phyloP scores from a whole-genome alignment of 2,329 filamentous ascomycete species.

The Zasmidium citrigriseum region DNA sequence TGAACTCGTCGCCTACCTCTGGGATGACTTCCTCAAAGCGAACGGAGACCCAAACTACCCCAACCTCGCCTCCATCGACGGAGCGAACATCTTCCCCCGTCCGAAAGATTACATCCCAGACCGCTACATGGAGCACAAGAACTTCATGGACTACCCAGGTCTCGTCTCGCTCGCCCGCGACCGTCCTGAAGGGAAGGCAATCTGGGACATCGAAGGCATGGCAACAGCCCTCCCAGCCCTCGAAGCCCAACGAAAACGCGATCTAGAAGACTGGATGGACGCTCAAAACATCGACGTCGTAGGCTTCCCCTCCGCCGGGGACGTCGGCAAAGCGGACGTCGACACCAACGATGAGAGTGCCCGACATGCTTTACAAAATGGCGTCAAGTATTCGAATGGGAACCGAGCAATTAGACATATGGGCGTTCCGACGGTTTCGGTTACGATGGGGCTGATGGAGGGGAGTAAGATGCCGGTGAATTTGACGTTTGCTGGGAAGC shows the following conservation, averaged over 20 bases:
- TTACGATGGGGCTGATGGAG: slow-evolving; percentile 54
- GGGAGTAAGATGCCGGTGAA: slow-evolving; percentile 54
- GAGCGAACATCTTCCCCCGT: slow-evolving; percentile 39
- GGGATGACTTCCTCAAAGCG: slow-evolving; percentile 52
- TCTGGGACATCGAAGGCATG: slow-evolving; percentile 48
- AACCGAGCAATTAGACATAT: slow-evolving; percentile 56
- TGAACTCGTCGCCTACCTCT: slow-evolving; percentile 52
- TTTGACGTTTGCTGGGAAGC: slow-evolving; percentile 54
- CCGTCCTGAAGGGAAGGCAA: slow-evolving; percentile 33
- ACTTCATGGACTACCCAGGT: slow-evolving; percentile 42
- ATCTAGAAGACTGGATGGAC: slow-evolving; percentile 57
- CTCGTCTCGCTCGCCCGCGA: slow-evolving; percentile 32
- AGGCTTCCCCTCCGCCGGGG: slow-evolving; percentile 53
- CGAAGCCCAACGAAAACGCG: slow-evolving; percentile 51
- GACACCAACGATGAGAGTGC: slow-evolving; percentile 41
- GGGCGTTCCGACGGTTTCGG: slow-evolving; percentile 56
- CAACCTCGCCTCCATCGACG: slow-evolving; percentile 44
- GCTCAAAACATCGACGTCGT: slow-evolving; percentile 45
- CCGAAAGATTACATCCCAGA: slow-evolving; percentile 40
- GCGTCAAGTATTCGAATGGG: slow-evolving; percentile 57
- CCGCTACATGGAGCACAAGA: slow-evolving; percentile 40
- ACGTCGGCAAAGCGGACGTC: slow-evolving; percentile 52
- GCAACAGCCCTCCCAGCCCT: slow-evolving; percentile 46
- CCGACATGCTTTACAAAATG: slow-evolving; percentile 48
- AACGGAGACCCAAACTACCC: slow-evolving; percentile 45